These are phyloP conservation scores for Mycena crocata DNA, from an alignment of 768 basidiomycete genomes.

Conservation along the genomic window DNA sequence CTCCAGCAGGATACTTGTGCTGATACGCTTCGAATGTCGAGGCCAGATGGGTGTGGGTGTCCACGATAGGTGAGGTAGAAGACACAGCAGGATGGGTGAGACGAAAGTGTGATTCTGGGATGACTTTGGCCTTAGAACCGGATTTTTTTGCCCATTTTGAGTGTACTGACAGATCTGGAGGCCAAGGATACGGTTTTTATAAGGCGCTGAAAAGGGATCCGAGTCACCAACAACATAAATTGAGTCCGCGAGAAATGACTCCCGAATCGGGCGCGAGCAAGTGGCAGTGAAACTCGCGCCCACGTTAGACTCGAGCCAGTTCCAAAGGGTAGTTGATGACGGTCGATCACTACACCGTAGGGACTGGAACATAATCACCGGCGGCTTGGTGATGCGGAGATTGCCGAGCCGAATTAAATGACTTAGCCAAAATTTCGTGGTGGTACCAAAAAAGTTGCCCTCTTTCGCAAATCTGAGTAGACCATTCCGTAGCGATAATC, in stretches of 20 bases:
- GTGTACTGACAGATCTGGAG: constrained; percentile 2
- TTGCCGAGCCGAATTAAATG: no score
- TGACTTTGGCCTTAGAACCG: neutral
- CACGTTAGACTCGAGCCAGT: no score
- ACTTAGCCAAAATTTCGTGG: no score
- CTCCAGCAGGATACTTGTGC: constrained; percentile 68
- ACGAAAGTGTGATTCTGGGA: constrained; percentile 44
- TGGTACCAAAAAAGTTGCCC: no score
- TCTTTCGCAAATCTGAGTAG: no score
- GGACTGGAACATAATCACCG: no score
- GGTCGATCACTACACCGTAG: no score
- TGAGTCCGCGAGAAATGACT: neutral
- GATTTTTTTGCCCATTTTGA: constrained; percentile 24
- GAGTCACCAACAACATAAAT: constrained; percentile 15
- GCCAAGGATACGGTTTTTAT: constrained; percentile 1
- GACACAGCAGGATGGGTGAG: constrained; percentile 47
- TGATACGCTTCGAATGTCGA: constrained; percentile 77
- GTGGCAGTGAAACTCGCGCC: neutral
- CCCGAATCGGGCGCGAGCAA: neutral
- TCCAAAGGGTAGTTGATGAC: no score
- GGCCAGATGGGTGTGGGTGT: constrained; percentile 89
- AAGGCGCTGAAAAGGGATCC: neutral
- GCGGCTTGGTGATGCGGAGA: no score
- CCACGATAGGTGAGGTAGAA: constrained; percentile 63
- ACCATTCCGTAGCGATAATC: no score